A percentile compares a stretch with the other conserved stretches of the same genome.
Evolutionary conservation across 352 stramenopile species (phyloP).

Genomic region (Pythium aristosporum): DNA sequence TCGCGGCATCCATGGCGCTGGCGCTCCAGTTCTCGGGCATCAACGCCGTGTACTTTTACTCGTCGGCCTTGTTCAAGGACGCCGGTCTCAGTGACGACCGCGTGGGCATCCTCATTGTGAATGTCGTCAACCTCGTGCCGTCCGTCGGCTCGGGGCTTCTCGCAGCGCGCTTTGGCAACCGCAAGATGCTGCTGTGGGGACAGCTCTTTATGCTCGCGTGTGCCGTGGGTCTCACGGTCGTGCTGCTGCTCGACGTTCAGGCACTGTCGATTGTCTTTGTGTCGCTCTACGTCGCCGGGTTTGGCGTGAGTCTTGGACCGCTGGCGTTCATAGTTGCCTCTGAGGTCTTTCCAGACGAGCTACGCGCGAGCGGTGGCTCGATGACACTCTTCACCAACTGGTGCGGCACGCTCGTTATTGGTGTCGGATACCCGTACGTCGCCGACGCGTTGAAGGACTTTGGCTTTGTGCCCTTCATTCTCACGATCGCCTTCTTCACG

Average conservation of each 20-base stretch:
- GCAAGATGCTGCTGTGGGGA: slow-evolving; percentile 44
- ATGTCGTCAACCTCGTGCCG: slow-evolving; percentile 54
- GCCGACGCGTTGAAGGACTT: slow-evolving; percentile 39
- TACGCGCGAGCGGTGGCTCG: slow-evolving; percentile 43
- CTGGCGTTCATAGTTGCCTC: slow-evolving; percentile 51
- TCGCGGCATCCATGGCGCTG: slow-evolving; percentile 41
- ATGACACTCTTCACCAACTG: slow-evolving; percentile 56
- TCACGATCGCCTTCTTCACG: slow-evolving; percentile 39
- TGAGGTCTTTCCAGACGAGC: slow-evolving; percentile 57
- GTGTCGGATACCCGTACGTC: slow-evolving; percentile 59
- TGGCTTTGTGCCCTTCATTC: slow-evolving; percentile 53
- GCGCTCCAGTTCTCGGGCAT: slow-evolving; percentile 61
- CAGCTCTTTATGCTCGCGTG: slow-evolving; percentile 50
- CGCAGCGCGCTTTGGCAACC: slow-evolving; percentile 43
- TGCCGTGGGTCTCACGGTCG: slow-evolving; percentile 44
- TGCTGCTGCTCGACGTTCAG: slow-evolving; percentile 27
- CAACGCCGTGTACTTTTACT: slow-evolving; percentile 78
- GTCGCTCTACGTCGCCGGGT: slow-evolving; percentile 44
- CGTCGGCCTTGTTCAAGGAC: slow-evolving; percentile 54
- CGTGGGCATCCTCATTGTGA: slow-evolving; percentile 53
- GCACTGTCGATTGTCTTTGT: slow-evolving; percentile 51
- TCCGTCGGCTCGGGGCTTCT: slow-evolving; percentile 42
- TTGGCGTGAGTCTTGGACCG: slow-evolving; percentile 47
- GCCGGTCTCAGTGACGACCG: slow-evolving; percentile 55
- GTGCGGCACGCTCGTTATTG: slow-evolving; percentile 53